Percentiles rank a stretch among this genome's conserved stretches.
These are phyloP conservation scores for Neoarthrinium moseri DNA, from an alignment of 2,329 filamentous ascomycete species.

Conservation along the genomic window DNA sequence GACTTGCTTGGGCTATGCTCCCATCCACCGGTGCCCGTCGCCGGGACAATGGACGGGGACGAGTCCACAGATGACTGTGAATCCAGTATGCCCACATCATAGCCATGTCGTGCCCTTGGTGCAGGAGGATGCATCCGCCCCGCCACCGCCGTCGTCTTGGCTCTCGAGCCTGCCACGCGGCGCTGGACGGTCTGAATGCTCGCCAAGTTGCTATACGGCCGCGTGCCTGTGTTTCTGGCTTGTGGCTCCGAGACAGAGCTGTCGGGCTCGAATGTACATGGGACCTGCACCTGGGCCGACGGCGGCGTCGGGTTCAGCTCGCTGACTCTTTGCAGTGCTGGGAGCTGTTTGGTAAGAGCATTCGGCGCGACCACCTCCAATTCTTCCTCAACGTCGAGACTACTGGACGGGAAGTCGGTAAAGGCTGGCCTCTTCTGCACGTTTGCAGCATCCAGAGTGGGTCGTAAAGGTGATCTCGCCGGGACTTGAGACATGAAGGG, in stretches of 20 bases:
- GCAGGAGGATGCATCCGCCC: background rate
- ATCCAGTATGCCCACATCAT: conserved; percentile 13
- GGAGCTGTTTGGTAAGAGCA: conserved; percentile 17
- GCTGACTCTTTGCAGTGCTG: conserved; percentile 21
- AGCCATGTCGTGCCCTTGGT: background rate
- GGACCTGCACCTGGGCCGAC: conserved; percentile 28
- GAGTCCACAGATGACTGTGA: conserved; percentile 17
- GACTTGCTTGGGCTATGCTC: background rate
- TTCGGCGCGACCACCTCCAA: conserved; percentile 29
- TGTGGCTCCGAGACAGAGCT: background rate
- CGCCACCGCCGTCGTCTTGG: background rate
- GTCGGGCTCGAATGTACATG: conserved; percentile 24
- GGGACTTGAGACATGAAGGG: conserved; percentile 24
- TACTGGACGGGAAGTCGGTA: conserved; percentile 22
- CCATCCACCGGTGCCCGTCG: conserved; percentile 16
- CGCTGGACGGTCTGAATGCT: conserved; percentile 1
- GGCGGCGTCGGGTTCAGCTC: conserved; percentile 26
- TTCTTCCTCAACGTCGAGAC: conserved; percentile 26
- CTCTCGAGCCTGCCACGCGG: background rate
- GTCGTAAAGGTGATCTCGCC: conserved; percentile 18
- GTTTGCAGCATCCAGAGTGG: conserved; percentile 16
- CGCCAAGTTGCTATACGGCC: background rate
- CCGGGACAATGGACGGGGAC: conserved; percentile 24
- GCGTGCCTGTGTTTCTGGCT: background rate
- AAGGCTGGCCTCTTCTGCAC: conserved; percentile 7